These are phyloP conservation scores for Calonectria pauciramosa DNA, from an alignment of 2,329 filamentous ascomycete species.

Conservation along the genomic window DNA sequence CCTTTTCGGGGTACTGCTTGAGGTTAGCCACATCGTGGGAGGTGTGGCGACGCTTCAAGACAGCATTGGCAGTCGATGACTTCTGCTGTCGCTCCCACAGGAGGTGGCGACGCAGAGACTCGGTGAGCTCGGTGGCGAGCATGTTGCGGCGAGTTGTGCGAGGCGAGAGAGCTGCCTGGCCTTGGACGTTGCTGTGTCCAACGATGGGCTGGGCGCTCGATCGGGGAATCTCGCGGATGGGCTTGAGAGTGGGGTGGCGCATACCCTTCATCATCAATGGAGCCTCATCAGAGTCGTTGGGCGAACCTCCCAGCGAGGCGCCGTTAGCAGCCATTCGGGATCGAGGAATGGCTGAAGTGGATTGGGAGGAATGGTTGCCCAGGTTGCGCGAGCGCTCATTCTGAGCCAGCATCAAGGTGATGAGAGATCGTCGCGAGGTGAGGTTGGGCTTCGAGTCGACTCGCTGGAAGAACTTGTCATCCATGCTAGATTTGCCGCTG, in stretches of 20 bases:
- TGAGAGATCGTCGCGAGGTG: constrained; percentile 86
- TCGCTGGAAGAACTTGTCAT: constrained; percentile 88
- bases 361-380: constrained; percentile 76
- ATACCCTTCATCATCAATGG: constrained; percentile 75
- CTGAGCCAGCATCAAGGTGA: constrained; percentile 89
- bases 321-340: constrained; percentile 64
- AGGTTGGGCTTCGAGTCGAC: constrained; percentile 91
- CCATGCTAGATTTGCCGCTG: constrained; percentile 85
- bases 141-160: constrained; percentile 94
- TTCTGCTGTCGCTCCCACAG: constrained; percentile 97
- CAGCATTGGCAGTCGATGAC: constrained; percentile 88
- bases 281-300: constrained; percentile 73
- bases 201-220: constrained; percentile 83
- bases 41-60: constrained; percentile 90
- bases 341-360: constrained; percentile 78
- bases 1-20: constrained; percentile 81
- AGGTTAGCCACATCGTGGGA: constrained; percentile 92
- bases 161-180: constrained; percentile 86
- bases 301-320: constrained; percentile 61
- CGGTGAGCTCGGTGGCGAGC: constrained; percentile 93
- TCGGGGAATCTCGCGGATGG: constrained; percentile 74
- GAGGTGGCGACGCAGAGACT: constrained; percentile 90
- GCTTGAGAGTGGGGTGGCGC: constrained; percentile 62
- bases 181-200: constrained; percentile 72
- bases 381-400: constrained; percentile 79